Conservation (phyloP, 129 eudicot species). For the Artemisia tridentata region DNA sequence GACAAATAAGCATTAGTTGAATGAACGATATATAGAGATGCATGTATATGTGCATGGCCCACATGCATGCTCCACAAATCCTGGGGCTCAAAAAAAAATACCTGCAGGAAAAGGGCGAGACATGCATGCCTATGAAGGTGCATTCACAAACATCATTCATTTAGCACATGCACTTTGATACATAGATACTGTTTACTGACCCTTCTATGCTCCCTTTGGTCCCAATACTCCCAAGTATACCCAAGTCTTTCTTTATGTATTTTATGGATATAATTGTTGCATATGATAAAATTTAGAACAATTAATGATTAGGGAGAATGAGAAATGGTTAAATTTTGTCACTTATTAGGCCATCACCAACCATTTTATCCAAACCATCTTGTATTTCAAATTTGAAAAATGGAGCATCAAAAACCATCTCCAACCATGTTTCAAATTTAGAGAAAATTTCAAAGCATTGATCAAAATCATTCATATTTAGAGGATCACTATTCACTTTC, state of each 20-base stretch:
- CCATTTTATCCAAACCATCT: too few species aligned
- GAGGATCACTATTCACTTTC: too few species aligned
- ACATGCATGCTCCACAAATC: constrained; percentile 26
- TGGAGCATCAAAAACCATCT: too few species aligned
- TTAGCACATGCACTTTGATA: constrained; percentile 20
- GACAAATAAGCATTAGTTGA: constrained; percentile 1
- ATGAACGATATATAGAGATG: constrained; percentile 9
- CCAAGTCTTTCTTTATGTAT: background rate
- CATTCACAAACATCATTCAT: constrained; percentile 26
- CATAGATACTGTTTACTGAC: constrained; percentile 16
- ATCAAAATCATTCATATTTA: too few species aligned
- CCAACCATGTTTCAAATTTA: too few species aligned
- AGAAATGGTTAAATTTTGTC: too few species aligned
- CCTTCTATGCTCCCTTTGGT: constrained; percentile 11
- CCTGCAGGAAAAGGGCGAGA: constrained; percentile 37
- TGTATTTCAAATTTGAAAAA: too few species aligned
- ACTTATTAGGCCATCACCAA: too few species aligned
- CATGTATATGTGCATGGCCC: constrained; percentile 22
- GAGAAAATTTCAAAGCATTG: too few species aligned
- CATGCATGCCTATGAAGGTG: constrained; percentile 31
- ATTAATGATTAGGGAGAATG: too few species aligned
- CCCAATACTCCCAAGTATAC: background rate
- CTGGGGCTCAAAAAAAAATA: constrained; percentile 21
- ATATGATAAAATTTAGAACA: too few species aligned
- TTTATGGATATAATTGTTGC: background rate